Evolutionary conservation across 352 stramenopile species (phyloP), one percentile per base, ranked within the genome.

Genomic region (Plasmopara muralis): DNA sequence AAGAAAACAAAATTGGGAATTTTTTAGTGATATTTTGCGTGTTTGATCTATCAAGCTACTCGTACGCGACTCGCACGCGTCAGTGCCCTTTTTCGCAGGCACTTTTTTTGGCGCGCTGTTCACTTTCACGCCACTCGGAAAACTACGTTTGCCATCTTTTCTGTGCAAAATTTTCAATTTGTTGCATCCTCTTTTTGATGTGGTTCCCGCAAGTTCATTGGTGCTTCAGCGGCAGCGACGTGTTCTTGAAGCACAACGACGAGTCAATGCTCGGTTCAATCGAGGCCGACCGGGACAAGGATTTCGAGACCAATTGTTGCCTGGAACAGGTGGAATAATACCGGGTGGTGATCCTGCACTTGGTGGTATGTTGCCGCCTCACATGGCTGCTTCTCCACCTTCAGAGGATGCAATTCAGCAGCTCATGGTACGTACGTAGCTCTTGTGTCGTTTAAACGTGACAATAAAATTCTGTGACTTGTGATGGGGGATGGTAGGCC

Each of bases 251-350:
- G 76, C 74, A 0, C 83, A 91, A 50, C 75, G 78, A 12, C 74
- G 83, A 48, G 55, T 88, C 5, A 77, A 78, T 15, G 55, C 82
- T 53, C 72, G 74, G 5, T 60, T 59, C 6, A 81, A 85, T 39
- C 57, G 57, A 12, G 64, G 57, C 2, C 56, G 57, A 37, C 64
- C 58, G 20, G 77, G 72, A 25, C 79, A 90, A 47, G 83, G 83
- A 34, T 89, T 90, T 49, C 81, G 81, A 20, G 83, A 94, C 45
- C 83, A 94, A 39, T 62, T 94, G 40, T 52, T 94, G 34, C 83
- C 83, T 7, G 80, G 80, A 20, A 78, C 69, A 30, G 72, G 70
- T 8, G 68, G 64, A n/a, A 48, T 61, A 25, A 63, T 78, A 49
- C 67, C 64, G 20, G 63, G 41, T 38, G 60, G 47, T 15, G 51